Evolutionary conservation across 352 stramenopile genomes (phyloP), one percentile per base, ranked within the genome.

Genomic region (Phytophthora sansomeana): DNA sequence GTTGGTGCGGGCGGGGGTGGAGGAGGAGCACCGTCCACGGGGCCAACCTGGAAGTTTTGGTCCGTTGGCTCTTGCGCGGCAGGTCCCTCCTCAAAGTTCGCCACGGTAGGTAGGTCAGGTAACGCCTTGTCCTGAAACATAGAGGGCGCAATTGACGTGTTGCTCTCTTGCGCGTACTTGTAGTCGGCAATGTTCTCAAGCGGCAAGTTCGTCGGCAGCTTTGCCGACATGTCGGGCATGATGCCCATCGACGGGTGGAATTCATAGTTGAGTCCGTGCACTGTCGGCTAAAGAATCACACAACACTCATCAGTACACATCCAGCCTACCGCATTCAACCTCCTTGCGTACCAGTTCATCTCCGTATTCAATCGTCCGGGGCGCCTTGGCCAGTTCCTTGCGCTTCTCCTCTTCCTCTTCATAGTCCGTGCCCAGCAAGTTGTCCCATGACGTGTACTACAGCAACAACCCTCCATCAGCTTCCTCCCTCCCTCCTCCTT

Each of bases 371-470:
- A 96, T 75, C 9, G 88, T 95, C 35, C 87, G 84, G 8, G 88
- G 88, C 8, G 88, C 88, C 16, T 83, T 88, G 0, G 88, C 88
- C 55, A 96, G 58, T 57, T 93, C 77, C 58, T 96, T 96, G 21
- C 77, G 81, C 46, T 90, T 90, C 63, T 96, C 88, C 32, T 96
- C 88, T 74, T 96, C 88, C 49, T 94, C 88, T 64, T 93, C 86
- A 29, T 92, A 93, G 65, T 96, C 88, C 5, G 81, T 92, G 6
- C 88, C 88, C 36, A 96, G 59, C 30, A 96, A 66, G 32, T 96
- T 96, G 61, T 96, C 88, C 86, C 86, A 94, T 24, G 86, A 93
- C 39, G 86, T 92, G 74, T 96, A 96, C 88, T 96, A 54, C 16
- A 51, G 1, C n/a, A 46, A 19, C 19, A 69, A 21, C 55, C 28